Percentiles rank a stretch among this genome's conserved stretches.
These are phyloP conservation scores for Globisporangium spiculum DNA, from an alignment of 352 stramenopile genomes.

Conservation along the genomic window DNA sequence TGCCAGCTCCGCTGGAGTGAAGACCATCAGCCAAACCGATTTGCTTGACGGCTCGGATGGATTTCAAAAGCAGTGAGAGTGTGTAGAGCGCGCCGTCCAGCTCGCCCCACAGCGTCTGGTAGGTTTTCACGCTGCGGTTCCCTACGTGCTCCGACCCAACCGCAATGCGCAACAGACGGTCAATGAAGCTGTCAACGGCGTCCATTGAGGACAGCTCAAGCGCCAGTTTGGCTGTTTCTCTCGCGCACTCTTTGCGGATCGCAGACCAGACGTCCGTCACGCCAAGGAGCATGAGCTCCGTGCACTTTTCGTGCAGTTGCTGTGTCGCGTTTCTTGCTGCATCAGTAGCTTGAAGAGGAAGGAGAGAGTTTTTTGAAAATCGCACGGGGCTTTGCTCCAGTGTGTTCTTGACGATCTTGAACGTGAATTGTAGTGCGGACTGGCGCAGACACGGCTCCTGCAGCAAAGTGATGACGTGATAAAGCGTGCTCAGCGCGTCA, in stretches of 20 bases:
- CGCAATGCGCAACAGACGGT: constrained; percentile 37
- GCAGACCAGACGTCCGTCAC: constrained; percentile 70
- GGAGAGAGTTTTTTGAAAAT: background rate
- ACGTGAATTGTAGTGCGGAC: constrained; percentile 30
- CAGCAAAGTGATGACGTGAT: constrained; percentile 24
- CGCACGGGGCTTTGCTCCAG: background rate
- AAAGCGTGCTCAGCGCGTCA: constrained; percentile 14
- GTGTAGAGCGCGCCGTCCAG: constrained; percentile 48
- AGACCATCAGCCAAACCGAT: background rate
- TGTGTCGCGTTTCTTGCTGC: background rate
- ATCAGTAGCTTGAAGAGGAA: background rate
- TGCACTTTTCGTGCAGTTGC: constrained; percentile 5
- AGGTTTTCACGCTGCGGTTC: constrained; percentile 16
- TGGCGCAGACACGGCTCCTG: constrained; percentile 43
- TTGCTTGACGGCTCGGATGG: constrained; percentile 22
- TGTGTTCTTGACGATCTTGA: constrained; percentile 21
- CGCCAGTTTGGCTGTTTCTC: constrained; percentile 19
- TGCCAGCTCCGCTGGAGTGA: background rate
- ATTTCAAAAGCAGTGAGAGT: constrained; percentile 32
- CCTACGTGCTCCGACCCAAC: constrained; percentile 25
- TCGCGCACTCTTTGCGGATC: constrained; percentile 52
- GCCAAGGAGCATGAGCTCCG: constrained; percentile 38
- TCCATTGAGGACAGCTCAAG: constrained; percentile 28
- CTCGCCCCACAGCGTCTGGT: constrained; percentile 36
- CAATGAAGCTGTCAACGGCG: constrained; percentile 39